Evolutionary conservation across 2,329 filamentous ascomycete genomes (phyloP).

Genomic region (Aureobasidium sp.): DNA sequence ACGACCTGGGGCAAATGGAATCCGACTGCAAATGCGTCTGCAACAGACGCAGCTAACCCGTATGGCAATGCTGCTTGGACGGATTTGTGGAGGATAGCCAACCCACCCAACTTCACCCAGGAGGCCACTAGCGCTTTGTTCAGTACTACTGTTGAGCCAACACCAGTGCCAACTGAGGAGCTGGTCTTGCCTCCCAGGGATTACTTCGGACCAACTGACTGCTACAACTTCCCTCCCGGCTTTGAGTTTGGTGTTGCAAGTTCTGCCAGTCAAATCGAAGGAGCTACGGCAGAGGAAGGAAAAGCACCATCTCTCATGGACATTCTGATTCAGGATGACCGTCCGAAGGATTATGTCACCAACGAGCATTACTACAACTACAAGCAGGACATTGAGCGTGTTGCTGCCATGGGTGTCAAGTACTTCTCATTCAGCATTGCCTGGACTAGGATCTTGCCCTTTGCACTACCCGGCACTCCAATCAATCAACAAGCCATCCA

Average conservation of each 20-base stretch:
- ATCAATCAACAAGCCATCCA: conserved; percentile 36
- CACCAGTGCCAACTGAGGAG: conserved; percentile 45
- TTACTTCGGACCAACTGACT: conserved; percentile 41
- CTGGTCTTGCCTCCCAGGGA: conserved; percentile 47
- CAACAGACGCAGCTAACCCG: conserved; percentile 22
- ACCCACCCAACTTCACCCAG: conserved; percentile 29
- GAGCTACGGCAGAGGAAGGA: conserved; percentile 16
- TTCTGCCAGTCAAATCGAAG: conserved; percentile 19
- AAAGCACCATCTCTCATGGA: conserved; percentile 12
- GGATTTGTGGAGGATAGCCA: conserved; percentile 26
- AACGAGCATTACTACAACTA: conserved; percentile 38
- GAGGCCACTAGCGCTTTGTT: conserved; percentile 25
- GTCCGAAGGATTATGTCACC: conserved; percentile 14
- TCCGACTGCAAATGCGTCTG: conserved; percentile 25
- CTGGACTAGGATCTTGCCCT: conserved; percentile 40
- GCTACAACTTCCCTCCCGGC: conserved; percentile 41
- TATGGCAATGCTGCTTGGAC: conserved; percentile 1
- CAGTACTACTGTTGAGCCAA: conserved; percentile 43
- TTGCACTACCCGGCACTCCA: conserved; percentile 31
- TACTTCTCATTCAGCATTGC: conserved; percentile 34
- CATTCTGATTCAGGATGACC: conserved; percentile 13
- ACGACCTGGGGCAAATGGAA: conserved; percentile 37
- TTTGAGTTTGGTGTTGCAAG: conserved; percentile 27
- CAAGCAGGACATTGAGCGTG: conserved; percentile 36
- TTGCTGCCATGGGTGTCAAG: conserved; percentile 25